Base-by-base conservation (phyloP, 345 rosid genomes). In the Melaleuca quinquenervia region DNA sequence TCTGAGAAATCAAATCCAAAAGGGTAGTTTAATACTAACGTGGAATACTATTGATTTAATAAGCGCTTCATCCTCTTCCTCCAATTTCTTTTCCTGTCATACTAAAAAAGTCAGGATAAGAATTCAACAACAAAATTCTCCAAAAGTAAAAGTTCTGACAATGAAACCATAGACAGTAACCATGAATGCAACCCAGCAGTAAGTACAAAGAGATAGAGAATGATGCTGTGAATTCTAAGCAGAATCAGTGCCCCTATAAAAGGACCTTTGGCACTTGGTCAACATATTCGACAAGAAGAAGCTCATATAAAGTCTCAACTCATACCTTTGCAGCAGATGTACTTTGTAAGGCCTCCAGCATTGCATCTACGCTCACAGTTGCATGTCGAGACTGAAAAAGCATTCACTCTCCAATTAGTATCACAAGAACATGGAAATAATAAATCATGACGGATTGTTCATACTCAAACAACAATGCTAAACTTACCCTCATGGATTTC, bases 301-400 rank as follows among this genome's bases (percentile, higher is more conserved):
- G 32, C n/a, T 56, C 49, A 50, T 21, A 55, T n/a, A 32, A 51
- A 51, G 87, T 26, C 80, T 24, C 86, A 50, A 50, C 41, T 11
- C 84, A 76, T 84, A 95, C 98, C 99, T 94, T 92, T 41, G 90
- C 91, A 3, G 89, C 92, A 48, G 94, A 91, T 53, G 98, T 91
- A 48, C 87, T 93, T 90, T 97, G 96, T 93, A 97, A 90, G 76
- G 95, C 98, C 91, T 94, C 95, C 55, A 97, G 94, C 99, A 97
- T 96, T 12, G 96, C 92, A 89, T 96, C 98, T n/a, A 96, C 93
- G 80, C 98, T 95, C 29, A 97, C 98, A 49, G 95, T 91, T 8
- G 98, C 98, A 29, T 97, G 98, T 88, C 98, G 94, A 53, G 98
- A 94, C 98, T 96, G 96, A 87, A 91, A 85, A 84, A 55, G 36